Percentiles rank a stretch among this genome's conserved stretches.
These are phyloP conservation scores for Acanthamoeba castellanii DNA, from an alignment of 208 protist species.

Conservation along the genomic window DNA sequence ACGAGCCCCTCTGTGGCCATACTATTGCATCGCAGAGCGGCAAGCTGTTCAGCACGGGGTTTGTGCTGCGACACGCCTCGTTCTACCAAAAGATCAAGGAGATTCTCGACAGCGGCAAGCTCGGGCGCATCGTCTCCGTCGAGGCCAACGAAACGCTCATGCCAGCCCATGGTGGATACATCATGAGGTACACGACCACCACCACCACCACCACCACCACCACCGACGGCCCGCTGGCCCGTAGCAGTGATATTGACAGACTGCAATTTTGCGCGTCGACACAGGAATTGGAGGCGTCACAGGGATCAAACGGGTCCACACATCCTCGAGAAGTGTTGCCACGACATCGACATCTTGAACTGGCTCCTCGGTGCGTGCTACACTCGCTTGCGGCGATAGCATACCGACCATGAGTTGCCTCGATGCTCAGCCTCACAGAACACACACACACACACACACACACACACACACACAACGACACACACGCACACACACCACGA, in stretches of 20 bases:
- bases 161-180: constrained; percentile 63
- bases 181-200: constrained; percentile 65
- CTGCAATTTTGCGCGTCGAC: accelerated
- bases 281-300: constrained; percentile 54
- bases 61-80: constrained; percentile 34
- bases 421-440: neutral
- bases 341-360: constrained; percentile 62
- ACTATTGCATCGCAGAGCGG: neutral
- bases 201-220: too few species aligned
- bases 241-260: too few species aligned
- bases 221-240: too few species aligned
- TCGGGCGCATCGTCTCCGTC: constrained; percentile 52
- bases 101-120: constrained; percentile 18
- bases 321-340: constrained; percentile 61
- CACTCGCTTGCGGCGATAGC: neutral
- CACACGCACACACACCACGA: too few species aligned
- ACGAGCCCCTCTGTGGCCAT: neutral
- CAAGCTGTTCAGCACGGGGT: constrained; percentile 56
- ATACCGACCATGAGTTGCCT: too few species aligned
- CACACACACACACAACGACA: too few species aligned
- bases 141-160: constrained; percentile 56
- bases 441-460: neutral
- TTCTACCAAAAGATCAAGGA: constrained; percentile 66
- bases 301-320: constrained; percentile 40
- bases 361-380: constrained; percentile 4